A percentile compares a stretch with the other conserved stretches of the same genome.
phyloP scores from a whole-genome alignment of 1,139 yeast species.

The Lodderomyces jiufengensis region DNA sequence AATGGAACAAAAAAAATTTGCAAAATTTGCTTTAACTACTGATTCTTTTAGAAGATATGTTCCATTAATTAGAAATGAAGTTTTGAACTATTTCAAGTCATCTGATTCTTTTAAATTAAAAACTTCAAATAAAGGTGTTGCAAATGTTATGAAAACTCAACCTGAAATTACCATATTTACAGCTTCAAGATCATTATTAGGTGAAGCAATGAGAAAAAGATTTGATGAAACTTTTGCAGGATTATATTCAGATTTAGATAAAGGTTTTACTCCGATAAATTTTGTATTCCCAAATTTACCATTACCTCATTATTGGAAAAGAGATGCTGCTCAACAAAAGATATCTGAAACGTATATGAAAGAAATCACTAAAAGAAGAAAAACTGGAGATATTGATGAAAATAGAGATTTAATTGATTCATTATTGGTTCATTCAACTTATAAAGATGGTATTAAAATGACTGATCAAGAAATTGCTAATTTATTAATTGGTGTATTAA shows the following conservation, averaged over 20 bases:
- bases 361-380: constrained; percentile 71
- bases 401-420: constrained; percentile 89
- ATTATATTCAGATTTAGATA: constrained; percentile 86
- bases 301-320: constrained; percentile 74
- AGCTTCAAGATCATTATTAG: constrained; percentile 86
- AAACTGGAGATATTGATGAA: constrained; percentile 64
- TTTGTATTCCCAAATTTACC: constrained; percentile 95
- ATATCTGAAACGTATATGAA: constrained; percentile 79
- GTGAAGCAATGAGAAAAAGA: constrained; percentile 84
- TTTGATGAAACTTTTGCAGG: constrained; percentile 82
- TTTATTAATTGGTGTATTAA: constrained; percentile 87
- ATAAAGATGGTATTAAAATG: constrained; percentile 92
- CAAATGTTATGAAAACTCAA: constrained; percentile 77
- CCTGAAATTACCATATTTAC: constrained; percentile 97
- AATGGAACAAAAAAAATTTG: constrained; percentile 98
- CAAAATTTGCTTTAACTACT: constrained; percentile 80
- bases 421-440: constrained; percentile 74
- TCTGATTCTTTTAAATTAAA: constrained; percentile 44
- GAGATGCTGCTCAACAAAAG: constrained; percentile 84
- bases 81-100: constrained; percentile 56
- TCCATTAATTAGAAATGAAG: constrained; percentile 82
- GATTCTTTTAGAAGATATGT: constrained; percentile 85
- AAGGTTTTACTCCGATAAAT: constrained; percentile 94
- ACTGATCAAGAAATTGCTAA: constrained; percentile 94
- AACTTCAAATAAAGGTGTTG: constrained; percentile 44